phyloP scores from a whole-genome alignment of 176 grass and related monocot genomes.

The Saccharum officinarum region DNA sequence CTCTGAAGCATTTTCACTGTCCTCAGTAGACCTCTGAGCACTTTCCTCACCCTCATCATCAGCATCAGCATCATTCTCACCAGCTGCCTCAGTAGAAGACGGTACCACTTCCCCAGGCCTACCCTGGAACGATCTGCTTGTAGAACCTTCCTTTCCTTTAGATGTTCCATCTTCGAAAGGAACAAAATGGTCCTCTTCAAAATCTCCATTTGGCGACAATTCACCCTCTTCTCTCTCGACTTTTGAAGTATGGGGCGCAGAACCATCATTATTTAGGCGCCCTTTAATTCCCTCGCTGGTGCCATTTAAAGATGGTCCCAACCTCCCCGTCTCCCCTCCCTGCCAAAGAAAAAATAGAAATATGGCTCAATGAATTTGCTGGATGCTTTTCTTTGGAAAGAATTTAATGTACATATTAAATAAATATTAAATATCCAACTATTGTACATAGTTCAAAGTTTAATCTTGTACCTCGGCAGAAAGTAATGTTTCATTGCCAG shows the following conservation, averaged over 20 bases:
- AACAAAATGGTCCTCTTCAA: conserved; percentile 92
- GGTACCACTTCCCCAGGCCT: conserved; percentile 52
- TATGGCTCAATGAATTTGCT: background rate
- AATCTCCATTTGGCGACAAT: conserved; percentile 92
- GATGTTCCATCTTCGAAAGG: conserved; percentile 61
- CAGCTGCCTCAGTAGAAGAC: conserved; percentile 53
- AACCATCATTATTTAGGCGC: conserved; percentile 47
- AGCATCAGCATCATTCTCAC: conserved; percentile 87
- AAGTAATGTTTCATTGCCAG: conserved; percentile 49
- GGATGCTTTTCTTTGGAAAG: background rate
- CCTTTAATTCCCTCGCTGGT: conserved; percentile 56
- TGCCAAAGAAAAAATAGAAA: conserved; percentile 27
- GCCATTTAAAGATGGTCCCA: conserved; percentile 47
- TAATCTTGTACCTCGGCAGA: conserved; percentile 59
- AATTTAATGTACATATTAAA: background rate
- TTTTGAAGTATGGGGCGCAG: conserved; percentile 47
- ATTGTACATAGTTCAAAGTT: background rate
- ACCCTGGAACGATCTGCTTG: conserved; percentile 52
- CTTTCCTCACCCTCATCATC: conserved; percentile 94
- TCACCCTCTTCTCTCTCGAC: conserved; percentile 99
- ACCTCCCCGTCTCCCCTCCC: conserved; percentile 40
- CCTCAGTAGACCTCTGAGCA: conserved; percentile 87
- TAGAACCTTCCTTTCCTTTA: conserved; percentile 60
- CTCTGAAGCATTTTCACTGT: conserved; percentile 94
- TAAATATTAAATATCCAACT: conserved; percentile 37